Evolutionary conservation across 2,329 filamentous ascomycete genomes (phyloP).

Genomic region (Neopestalotiopsis sp.): DNA sequence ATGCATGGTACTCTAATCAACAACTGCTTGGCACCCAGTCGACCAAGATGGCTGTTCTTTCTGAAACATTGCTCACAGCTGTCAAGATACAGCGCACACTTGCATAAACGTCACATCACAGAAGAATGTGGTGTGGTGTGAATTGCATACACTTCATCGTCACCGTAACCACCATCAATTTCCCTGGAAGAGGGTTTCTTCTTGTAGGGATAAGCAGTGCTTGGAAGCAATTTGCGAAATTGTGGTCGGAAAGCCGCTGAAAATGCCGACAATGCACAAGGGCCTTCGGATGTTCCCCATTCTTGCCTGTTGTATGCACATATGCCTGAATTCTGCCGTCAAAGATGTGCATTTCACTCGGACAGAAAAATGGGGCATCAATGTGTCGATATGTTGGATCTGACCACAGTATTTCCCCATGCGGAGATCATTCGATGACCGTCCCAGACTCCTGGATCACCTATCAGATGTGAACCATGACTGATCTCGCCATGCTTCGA

Average conservation of each 20-base stretch:
- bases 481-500: constrained; percentile 2
- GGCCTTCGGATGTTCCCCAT: not conserved
- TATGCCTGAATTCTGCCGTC: not conserved
- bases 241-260: not conserved
- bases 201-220: not conserved
- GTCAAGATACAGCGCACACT: constrained; percentile 22
- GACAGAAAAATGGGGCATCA: not conserved
- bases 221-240: constrained; percentile 12
- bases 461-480: not conserved
- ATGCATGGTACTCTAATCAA: no score
- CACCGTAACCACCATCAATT: not conserved
- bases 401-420: not conserved
- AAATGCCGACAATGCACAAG: not conserved
- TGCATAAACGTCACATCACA: constrained; percentile 28
- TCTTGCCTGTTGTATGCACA: constrained; percentile 8
- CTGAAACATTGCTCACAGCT: constrained; percentile 28
- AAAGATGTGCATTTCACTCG: not conserved
- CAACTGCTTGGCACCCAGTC: not conserved
- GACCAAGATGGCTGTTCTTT: constrained; percentile 22
- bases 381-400: not conserved
- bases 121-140: constrained; percentile 21
- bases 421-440: not conserved
- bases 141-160: not conserved
- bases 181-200: not conserved
- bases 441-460: constrained; percentile 12